A percentile compares a stretch with the other conserved stretches of the same genome.
phyloP scores from a whole-genome alignment of 257 asterid genomes.

The Cynanchum wilfordii region DNA sequence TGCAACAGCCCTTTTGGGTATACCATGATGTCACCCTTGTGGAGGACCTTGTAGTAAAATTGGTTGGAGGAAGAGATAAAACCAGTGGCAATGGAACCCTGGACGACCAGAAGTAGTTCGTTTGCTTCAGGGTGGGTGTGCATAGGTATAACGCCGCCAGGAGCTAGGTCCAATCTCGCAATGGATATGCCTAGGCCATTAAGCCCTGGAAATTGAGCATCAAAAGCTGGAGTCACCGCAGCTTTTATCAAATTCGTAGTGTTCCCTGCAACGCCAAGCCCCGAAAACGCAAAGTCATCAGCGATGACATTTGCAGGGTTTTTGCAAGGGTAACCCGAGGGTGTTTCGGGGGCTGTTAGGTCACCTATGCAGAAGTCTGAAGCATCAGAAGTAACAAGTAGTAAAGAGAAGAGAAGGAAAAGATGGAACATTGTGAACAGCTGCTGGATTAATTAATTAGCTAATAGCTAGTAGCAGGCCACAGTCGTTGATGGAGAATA shows the following conservation, averaged over 20 bases:
- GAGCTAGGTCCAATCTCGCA: constrained; percentile 60
- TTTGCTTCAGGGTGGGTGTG: constrained; percentile 83
- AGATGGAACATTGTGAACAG: constrained; percentile 27
- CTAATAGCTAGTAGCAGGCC: no score
- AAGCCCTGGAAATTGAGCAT: constrained; percentile 58
- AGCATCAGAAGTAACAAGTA: constrained; percentile 31
- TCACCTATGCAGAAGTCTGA: constrained; percentile 73
- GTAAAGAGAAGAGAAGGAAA: constrained; percentile 30
- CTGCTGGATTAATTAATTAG: neutral
- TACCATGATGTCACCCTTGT: constrained; percentile 59
- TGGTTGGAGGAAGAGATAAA: constrained; percentile 53
- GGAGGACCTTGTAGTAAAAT: constrained; percentile 48
- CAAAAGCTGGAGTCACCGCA: constrained; percentile 62
- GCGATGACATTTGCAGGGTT: constrained; percentile 37
- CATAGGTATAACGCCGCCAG: constrained; percentile 56
- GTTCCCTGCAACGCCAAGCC: constrained; percentile 48
- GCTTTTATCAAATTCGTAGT: constrained; percentile 65
- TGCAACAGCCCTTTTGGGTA: constrained; percentile 69
- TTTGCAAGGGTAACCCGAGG: constrained; percentile 72
- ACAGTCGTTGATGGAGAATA: neutral
- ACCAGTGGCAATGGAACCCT: constrained; percentile 42
- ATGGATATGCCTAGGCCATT: constrained; percentile 74
- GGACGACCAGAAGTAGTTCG: constrained; percentile 42
- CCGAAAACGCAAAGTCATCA: constrained; percentile 48
- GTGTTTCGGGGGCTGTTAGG: constrained; percentile 39